Evolutionary conservation across 768 basidiomycete genomes (phyloP).

Genomic region (Suillus spraguei): DNA sequence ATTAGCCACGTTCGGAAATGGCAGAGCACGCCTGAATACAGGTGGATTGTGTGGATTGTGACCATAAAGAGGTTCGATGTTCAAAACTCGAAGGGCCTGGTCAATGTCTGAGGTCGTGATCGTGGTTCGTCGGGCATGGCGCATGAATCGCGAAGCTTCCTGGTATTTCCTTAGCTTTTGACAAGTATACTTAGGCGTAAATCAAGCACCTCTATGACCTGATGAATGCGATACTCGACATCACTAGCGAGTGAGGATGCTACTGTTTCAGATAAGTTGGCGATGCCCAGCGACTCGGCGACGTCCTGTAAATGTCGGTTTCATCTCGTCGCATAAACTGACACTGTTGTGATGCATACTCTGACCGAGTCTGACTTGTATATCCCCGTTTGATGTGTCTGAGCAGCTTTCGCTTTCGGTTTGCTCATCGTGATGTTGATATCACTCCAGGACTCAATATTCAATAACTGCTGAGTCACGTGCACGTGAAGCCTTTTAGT

Average conservation of each 20-base stretch:
- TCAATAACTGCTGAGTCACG: background rate
- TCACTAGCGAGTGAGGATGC: slow-evolving; percentile 90
- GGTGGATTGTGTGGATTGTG: slow-evolving; percentile 35
- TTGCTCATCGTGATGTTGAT: slow-evolving; percentile 38
- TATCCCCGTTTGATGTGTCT: slow-evolving; percentile 57
- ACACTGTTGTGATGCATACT: slow-evolving; percentile 37
- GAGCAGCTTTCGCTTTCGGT: slow-evolving; percentile 47
- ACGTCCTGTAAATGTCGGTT: slow-evolving; percentile 63
- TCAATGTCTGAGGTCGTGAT: slow-evolving; percentile 91
- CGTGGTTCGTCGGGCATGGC: slow-evolving; percentile 89
- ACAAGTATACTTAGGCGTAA: background rate
- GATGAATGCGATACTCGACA: slow-evolving; percentile 95
- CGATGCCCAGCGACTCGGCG: slow-evolving; percentile 84
- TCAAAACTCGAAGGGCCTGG: slow-evolving; percentile 89
- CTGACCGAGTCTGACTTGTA: slow-evolving; percentile 67
- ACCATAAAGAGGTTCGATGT: slow-evolving; percentile 95
- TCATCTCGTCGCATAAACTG: slow-evolving; percentile 14
- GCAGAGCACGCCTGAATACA: slow-evolving; percentile 46
- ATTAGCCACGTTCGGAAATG: slow-evolving; percentile 43
- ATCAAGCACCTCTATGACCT: slow-evolving; percentile 80
- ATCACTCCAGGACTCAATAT: background rate
- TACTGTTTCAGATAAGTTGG: slow-evolving; percentile 73
- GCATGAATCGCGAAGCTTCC: slow-evolving; percentile 98
- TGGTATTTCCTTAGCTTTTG: slow-evolving; percentile 9
- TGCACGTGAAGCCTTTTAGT: background rate